These are phyloP conservation scores for Yarrowia divulgata DNA, from an alignment of 805 yeast species.

Conservation along the genomic window DNA sequence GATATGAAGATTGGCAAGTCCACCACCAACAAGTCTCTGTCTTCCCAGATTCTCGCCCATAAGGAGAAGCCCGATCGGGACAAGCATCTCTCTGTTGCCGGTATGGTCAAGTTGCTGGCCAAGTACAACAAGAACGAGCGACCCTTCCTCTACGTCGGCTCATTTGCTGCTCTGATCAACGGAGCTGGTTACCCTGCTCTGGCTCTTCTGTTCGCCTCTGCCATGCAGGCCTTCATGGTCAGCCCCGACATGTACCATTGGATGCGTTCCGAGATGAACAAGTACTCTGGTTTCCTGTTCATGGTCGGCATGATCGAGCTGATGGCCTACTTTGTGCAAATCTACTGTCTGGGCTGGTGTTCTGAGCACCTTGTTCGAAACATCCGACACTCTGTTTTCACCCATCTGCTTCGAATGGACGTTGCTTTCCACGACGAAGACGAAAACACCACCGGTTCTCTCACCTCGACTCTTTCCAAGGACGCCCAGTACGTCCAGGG, in stretches of 20 bases:
- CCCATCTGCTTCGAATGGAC: slow-evolving; percentile 52
- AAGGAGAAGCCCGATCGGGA: slow-evolving; percentile 28
- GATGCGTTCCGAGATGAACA: slow-evolving; percentile 52
- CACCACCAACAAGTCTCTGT: slow-evolving; percentile 42
- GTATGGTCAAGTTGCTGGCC: slow-evolving; percentile 44
- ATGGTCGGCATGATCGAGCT: slow-evolving; percentile 50
- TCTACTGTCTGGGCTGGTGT: slow-evolving; percentile 45
- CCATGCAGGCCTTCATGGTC: slow-evolving; percentile 50
- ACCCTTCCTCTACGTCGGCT: slow-evolving; percentile 45
- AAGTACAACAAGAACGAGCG: slow-evolving; percentile 46
- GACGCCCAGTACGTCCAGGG: slow-evolving; percentile 54
- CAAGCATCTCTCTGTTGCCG: slow-evolving; percentile 25
- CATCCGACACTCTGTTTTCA: slow-evolving; percentile 49
- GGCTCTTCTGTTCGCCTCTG: slow-evolving; percentile 52
- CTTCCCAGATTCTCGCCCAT: slow-evolving; percentile 41
- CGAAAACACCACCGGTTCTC: slow-evolving; percentile 52
- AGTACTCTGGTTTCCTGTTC: slow-evolving; percentile 50
- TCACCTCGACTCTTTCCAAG: slow-evolving; percentile 52
- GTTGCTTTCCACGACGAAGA: slow-evolving; percentile 51
- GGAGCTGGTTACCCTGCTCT: slow-evolving; percentile 53
- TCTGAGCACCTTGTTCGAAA: slow-evolving; percentile 50
- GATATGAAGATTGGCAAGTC: slow-evolving; percentile 33
- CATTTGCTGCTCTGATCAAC: slow-evolving; percentile 45
- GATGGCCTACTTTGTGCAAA: slow-evolving; percentile 45
- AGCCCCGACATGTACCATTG: slow-evolving; percentile 46